Evolutionary conservation across 768 basidiomycete genomes (phyloP), one percentile per base, ranked within the genome.

Genomic region (Infundibulicybe gibba): DNA sequence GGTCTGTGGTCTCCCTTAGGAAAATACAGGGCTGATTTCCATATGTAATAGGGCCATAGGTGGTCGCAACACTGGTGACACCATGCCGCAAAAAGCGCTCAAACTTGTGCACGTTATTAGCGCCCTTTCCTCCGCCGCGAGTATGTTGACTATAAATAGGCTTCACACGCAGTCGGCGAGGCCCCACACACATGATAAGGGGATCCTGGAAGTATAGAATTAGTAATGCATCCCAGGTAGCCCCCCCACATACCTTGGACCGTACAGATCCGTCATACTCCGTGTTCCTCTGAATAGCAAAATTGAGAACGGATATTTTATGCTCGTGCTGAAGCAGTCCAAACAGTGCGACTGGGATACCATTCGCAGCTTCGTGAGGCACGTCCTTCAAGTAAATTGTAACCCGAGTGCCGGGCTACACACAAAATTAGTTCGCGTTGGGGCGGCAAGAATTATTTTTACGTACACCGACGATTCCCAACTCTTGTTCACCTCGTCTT

Each of bases 71-170:
- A 47, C 71, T 79, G 3, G 89, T 87, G 30, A 73, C 69, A 5
- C 94, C 90, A 57, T 90, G 91, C 35, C 87, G 81, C 21, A 97
- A 74, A 66, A 83, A 99, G 30, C 90, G 81, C 67, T 97, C 92
- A 45, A 87, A 94, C 60, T 97, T 99, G 75, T 98, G 94, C 2
- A 97, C 93, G 57, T 98, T 97, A 74, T 99, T 99, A 37, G 83
- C 75, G 10, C 94, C 93, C 62, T 86, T 90, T 13, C 89, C 90
- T 14, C 93, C 93, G 11, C 93, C 94, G 6, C 84, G 80, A 3
- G 88, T 85, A 56, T 94, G 92, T 58, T 97, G 93, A 54, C 93
- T 94, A 69, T 89, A 99, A 30, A 94, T 66, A 0, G 97, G 97
- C 53, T 86, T 90, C 35, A 94, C 83, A 15, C 73, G 75, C 54